Evolutionary conservation across 331 rosid species (phyloP).

Genomic region (Quercus tomentella): DNA sequence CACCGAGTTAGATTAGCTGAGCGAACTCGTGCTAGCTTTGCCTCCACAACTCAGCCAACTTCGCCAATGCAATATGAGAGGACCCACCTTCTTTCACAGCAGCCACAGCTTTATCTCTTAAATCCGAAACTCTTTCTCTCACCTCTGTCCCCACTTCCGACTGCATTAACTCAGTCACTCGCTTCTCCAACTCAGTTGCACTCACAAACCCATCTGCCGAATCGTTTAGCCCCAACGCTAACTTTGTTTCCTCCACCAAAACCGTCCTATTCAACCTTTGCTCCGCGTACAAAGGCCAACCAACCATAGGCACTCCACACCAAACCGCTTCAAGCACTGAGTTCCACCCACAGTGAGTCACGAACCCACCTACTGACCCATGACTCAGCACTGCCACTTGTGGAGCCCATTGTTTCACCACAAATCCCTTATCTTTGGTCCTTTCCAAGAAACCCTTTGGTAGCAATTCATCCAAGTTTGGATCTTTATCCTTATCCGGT

Average conservation of each 20-base stretch:
- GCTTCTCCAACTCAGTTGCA: slow-evolving; percentile 16
- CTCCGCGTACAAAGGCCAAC: slow-evolving; percentile 31
- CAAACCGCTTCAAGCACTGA: slow-evolving; percentile 21
- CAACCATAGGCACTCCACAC: slow-evolving; percentile 19
- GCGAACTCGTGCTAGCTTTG: too few relatives aligned
- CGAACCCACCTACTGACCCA: slow-evolving; percentile 3
- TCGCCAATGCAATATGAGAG: background rate
- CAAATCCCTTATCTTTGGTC: slow-evolving; percentile 7
- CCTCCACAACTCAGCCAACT: background rate
- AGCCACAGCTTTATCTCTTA: background rate
- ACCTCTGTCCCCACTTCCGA: slow-evolving; percentile 4
- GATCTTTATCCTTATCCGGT: background rate
- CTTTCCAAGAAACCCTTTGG: slow-evolving; percentile 12
- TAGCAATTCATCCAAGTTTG: background rate
- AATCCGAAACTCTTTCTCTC: background rate
- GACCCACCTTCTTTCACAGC: slow-evolving; percentile 6
- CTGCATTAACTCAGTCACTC: slow-evolving; percentile 21
- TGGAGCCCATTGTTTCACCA: slow-evolving; percentile 11
- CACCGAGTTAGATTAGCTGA: too few relatives aligned
- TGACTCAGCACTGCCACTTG: slow-evolving; percentile 8
- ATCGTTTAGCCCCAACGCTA: slow-evolving; percentile 13
- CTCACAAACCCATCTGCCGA: slow-evolving; percentile 19
- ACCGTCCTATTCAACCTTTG: slow-evolving; percentile 7
- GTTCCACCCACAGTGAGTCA: slow-evolving; percentile 26
- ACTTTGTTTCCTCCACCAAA: slow-evolving; percentile 20